These are phyloP conservation scores for Melaleuca quinquenervia DNA, from an alignment of 345 rosid species.

Conservation along the genomic window DNA sequence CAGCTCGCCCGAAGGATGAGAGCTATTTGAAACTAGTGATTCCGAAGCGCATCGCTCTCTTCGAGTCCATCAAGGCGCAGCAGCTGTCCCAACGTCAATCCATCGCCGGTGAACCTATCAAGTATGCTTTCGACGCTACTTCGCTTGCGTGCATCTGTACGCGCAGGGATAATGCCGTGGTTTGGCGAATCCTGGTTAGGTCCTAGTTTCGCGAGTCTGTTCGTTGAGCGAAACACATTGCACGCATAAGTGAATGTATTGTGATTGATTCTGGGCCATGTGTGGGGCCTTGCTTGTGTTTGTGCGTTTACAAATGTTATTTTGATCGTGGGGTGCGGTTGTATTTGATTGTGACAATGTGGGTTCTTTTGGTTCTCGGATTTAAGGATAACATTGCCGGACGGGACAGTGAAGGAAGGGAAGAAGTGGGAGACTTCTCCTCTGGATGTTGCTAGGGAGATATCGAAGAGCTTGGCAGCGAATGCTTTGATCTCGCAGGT, in stretches of 20 bases:
- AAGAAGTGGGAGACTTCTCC: slow-evolving; percentile 74
- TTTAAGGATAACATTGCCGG: slow-evolving; percentile 49
- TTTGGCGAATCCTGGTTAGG: not conserved
- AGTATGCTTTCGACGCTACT: slow-evolving; percentile 11
- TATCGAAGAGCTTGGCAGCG: slow-evolving; percentile 56
- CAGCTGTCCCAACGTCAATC: slow-evolving; percentile 48
- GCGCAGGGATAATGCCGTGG: not conserved
- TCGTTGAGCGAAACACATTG: not conserved
- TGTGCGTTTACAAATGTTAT: not conserved
- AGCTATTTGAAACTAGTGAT: slow-evolving; percentile 45
- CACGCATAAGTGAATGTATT: not conserved
- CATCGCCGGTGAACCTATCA: slow-evolving; percentile 62
- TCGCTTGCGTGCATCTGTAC: not conserved
- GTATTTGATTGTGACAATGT: not conserved
- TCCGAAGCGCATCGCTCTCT: slow-evolving; percentile 57
- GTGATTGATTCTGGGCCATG: not conserved
- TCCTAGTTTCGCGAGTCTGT: not conserved
- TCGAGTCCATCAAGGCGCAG: slow-evolving; percentile 53
- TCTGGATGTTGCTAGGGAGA: slow-evolving; percentile 53
- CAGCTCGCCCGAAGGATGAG: slow-evolving; percentile 42
- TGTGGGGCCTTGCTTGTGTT: not conserved
- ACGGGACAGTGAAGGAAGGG: slow-evolving; percentile 85
- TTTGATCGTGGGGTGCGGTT: not conserved
- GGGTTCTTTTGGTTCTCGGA: not conserved
- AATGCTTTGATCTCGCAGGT: slow-evolving; percentile 74